Base-by-base conservation (phyloP, 2,329 filamentous ascomycete genomes). In the Diaporthe ampelina region DNA sequence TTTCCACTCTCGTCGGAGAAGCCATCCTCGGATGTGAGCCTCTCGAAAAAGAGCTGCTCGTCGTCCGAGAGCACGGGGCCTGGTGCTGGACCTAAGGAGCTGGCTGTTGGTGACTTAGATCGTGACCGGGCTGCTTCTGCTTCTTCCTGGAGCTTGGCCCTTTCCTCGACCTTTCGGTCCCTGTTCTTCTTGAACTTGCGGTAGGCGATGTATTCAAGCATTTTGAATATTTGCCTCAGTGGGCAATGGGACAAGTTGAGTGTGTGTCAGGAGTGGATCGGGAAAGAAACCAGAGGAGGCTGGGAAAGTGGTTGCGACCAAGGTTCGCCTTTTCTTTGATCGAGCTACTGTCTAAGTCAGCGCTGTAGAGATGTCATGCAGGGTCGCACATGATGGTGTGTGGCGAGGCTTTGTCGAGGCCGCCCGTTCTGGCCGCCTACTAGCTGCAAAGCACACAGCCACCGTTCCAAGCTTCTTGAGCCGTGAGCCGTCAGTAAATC, bases 141-240 rank as follows among this genome's bases (percentile, higher is more conserved):
- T 54, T 81, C 80, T 7, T 79, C 82, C 9, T 72, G 70, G 9
- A 72, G 57, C 57, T 72, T 72, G 78, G 90, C 88, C 74, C 90
- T 85, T 2, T 84, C 86, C 78, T 85, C 87, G 40, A 71, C 54
- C 67, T 76, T 76, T 3, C 73, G 37, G 59, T 76, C 75, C 52
- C 67, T 68, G 32, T 76, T 75, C 67, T 92, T 91, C 84, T 91
- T 92, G 79, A 87, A 84, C 81, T 91, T 92, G 81, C 89, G 92
- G 84, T 88, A 89, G 48, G 86, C 83, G 77, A 92, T 88, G 81
- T 90, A 92, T 81, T 92, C 90, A 76, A 92, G 80, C 91, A 93
- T 93, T 65, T 76, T 84, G 79, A 37, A 73, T 32, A 63, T 11
- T 11, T 57, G 35, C 37, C 37, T 19, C 67, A 21, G 45, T 8